Percentiles rank a stretch among this genome's conserved stretches.
Conservation (phyloP, 1,139 yeast species). For the Meyerozyma smithsonii region DNA sequence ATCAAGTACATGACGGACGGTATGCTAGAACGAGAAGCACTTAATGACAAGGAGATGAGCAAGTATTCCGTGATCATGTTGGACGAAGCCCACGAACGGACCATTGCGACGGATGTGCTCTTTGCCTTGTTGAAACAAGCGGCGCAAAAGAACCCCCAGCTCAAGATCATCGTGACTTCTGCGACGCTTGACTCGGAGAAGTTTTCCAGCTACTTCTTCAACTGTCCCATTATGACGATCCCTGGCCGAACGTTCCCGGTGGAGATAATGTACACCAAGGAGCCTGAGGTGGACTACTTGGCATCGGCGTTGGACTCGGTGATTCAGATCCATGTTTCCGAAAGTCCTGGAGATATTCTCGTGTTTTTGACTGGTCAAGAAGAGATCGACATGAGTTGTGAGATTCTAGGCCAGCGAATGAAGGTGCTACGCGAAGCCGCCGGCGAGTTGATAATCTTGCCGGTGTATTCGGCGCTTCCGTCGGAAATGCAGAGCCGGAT, state of each 20-base stretch:
- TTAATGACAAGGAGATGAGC: slow-evolving; percentile 67
- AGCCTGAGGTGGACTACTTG: slow-evolving; percentile 82
- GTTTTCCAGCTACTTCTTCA: slow-evolving; percentile 71
- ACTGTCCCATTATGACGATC: slow-evolving; percentile 76
- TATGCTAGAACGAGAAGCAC: slow-evolving; percentile 81
- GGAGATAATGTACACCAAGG: slow-evolving; percentile 67
- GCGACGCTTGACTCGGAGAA: slow-evolving; percentile 87
- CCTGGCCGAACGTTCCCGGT: slow-evolving; percentile 93
- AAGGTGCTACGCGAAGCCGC: slow-evolving; percentile 60
- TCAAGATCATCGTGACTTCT: slow-evolving; percentile 80
- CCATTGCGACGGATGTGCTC: slow-evolving; percentile 87
- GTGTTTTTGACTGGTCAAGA: slow-evolving; percentile 90
- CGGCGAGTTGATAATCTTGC: slow-evolving; percentile 71
- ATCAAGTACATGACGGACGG: slow-evolving; percentile 89
- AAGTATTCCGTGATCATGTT: slow-evolving; percentile 80
- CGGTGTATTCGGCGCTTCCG: slow-evolving; percentile 80
- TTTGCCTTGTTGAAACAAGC: slow-evolving; percentile 83
- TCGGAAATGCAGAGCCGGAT: slow-evolving; percentile 68
- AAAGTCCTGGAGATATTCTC: slow-evolving; percentile 74
- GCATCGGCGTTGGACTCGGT: slow-evolving; percentile 79
- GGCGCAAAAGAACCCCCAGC: slow-evolving; percentile 59
- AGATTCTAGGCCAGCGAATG: slow-evolving; percentile 61
- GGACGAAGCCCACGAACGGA: slow-evolving; percentile 96
- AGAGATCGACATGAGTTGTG: slow-evolving; percentile 88
- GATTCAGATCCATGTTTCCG: slow-evolving; percentile 75